Conservation (phyloP, 2,329 filamentous ascomycete genomes). For the Pseudonectria foliicola region DNA sequence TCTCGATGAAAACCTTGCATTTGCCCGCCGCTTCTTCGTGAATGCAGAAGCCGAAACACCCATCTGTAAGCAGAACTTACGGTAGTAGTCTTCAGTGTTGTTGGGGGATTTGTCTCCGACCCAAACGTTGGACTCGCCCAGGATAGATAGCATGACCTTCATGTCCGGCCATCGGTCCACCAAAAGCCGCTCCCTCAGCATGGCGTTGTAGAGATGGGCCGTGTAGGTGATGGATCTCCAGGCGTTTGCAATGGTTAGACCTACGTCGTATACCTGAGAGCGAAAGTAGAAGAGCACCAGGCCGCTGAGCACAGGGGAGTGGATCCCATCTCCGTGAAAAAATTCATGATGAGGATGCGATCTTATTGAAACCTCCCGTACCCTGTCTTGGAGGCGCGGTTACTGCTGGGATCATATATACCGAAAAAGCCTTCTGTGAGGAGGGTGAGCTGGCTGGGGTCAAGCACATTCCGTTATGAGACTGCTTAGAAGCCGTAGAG, state of each 20-base stretch:
- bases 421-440: slow-evolving; percentile 20
- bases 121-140: slow-evolving; percentile 29
- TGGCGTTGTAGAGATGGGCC: slow-evolving; percentile 36
- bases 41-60: slow-evolving; percentile 24
- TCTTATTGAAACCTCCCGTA: slow-evolving; percentile 30
- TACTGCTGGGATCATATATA: slow-evolving; percentile 17
- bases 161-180: slow-evolving; percentile 32
- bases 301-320: slow-evolving; percentile 32
- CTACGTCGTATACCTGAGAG: slow-evolving; percentile 22
- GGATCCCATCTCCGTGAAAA: slow-evolving; percentile 27
- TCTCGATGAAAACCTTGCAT: slow-evolving; percentile 12
- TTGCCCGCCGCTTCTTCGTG: background rate
- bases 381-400: slow-evolving; percentile 18
- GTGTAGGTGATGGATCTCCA: slow-evolving; percentile 33
- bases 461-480: slow-evolving; percentile 4
- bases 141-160: slow-evolving; percentile 23
- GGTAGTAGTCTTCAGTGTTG: slow-evolving; percentile 25
- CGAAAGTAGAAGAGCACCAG: slow-evolving; percentile 31
- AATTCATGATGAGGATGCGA: slow-evolving; percentile 23
- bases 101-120: slow-evolving; percentile 28
- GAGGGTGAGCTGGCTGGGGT: slow-evolving; percentile 8
- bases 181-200: slow-evolving; percentile 23
- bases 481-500: slow-evolving; percentile 6
- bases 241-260: slow-evolving; percentile 27
- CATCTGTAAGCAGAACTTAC: slow-evolving; percentile 31